These are phyloP conservation scores for Fusarium sarcochroum DNA, from an alignment of 2,329 filamentous ascomycete species.

Conservation along the genomic window DNA sequence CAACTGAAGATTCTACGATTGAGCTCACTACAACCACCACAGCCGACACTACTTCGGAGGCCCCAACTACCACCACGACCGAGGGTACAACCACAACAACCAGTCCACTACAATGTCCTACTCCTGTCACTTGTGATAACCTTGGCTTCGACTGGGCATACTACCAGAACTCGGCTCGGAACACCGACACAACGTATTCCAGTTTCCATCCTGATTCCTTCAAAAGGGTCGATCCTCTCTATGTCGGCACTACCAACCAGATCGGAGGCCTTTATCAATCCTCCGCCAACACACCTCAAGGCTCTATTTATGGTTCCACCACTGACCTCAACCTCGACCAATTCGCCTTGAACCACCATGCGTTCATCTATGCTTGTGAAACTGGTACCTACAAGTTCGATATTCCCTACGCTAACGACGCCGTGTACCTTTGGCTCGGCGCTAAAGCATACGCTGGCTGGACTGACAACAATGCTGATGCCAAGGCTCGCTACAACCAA, in stretches of 20 bases:
- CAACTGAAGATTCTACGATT: not conserved
- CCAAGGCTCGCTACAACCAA: slow-evolving; percentile 12
- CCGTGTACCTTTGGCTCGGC: not conserved
- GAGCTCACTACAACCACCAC: not conserved
- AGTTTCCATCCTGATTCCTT: not conserved
- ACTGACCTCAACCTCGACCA: fast-evolving
- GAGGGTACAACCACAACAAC: not conserved
- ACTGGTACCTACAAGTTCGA: slow-evolving; percentile 15
- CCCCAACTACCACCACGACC: not conserved
- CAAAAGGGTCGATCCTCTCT: not conserved
- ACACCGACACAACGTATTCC: slow-evolving; percentile 21
- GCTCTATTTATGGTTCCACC: not conserved
- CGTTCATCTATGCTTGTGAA: slow-evolving; percentile 4
- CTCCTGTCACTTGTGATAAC: not conserved
- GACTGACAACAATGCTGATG: not conserved
- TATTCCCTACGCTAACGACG: slow-evolving; percentile 16
- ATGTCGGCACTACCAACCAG: not conserved
- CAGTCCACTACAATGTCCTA: slow-evolving; percentile 1
- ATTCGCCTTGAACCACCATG: slow-evolving; percentile 19
- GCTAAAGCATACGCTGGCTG: not conserved
- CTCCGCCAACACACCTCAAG: fast-evolving
- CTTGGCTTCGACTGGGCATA: slow-evolving; percentile 23
- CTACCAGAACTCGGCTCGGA: not conserved
- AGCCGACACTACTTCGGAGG: not conserved
- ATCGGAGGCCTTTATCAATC: slow-evolving; percentile 7